Evolutionary conservation across 2,329 filamentous ascomycete genomes (phyloP), one percentile per base, ranked within the genome.

Genomic region (Fusarium tanahbumbuense): DNA sequence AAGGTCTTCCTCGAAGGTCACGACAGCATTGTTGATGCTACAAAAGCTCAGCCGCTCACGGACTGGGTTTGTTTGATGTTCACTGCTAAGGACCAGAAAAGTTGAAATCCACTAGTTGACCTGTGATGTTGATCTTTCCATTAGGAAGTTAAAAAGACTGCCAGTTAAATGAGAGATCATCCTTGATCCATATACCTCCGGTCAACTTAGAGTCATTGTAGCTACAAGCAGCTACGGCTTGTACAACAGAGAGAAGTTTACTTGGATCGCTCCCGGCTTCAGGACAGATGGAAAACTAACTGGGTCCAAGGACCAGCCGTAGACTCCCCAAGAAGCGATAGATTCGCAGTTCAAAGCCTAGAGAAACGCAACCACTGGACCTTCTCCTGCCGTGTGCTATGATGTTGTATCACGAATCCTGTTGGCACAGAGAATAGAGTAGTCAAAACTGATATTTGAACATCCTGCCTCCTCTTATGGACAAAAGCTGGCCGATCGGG

Each of bases 171-270:
- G 52, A 46, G n/a, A 52, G 18, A 32, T 47, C 30, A n/a, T 12
- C 34, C 28, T 41, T 44, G 28, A n/a, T 18, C n/a, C 18, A 9
- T 46, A 20, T 46, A 46, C 22, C 18, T 27, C 20, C 32, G 44
- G n/a, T 30, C 27, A 22, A 60, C 55, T 42, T 37, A 44, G 16
- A 42, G 27, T 49, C 13, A 49, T 20, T 18, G 30, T 34, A 44
- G 18, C 27, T 48, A 42, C 30, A 12, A 48, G 47, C 22, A 32
- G 18, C 47, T 42, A 48, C 18, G 46, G 41, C 37, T 64, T 49
- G 20, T 42, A 52, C 56, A 28, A 42, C 23, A 42, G 27, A 37
- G 30, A 63, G 50, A 67, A 47, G 45, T 62, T 45, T 44, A 64
- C 32, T 18, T 16, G 16, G 16, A 34, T 34, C 32, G 16, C 32